Evolutionary conservation across 441 rosid species (phyloP).

Genomic region (Brassica balearica): DNA sequence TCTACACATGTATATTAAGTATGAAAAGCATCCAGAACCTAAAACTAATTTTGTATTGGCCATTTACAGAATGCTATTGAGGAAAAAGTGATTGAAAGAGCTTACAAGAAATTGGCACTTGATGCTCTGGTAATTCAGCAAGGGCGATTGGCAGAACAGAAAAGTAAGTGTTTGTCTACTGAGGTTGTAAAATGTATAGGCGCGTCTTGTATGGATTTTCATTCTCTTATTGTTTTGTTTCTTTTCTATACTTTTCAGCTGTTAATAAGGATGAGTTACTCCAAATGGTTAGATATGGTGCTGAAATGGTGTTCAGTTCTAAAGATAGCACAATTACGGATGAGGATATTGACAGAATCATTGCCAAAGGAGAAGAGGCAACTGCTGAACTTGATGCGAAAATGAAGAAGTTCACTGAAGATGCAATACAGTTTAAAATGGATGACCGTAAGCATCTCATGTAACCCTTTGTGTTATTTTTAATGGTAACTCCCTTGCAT

Average conservation of each 20-base stretch:
- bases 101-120: slow-evolving; percentile 97
- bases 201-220: slow-evolving; percentile 1
- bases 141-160: slow-evolving; percentile 98
- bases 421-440: slow-evolving; percentile 98
- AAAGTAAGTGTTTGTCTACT: slow-evolving; percentile 58
- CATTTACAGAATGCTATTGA: slow-evolving; percentile 91
- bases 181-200: slow-evolving; percentile 7
- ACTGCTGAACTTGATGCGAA: slow-evolving; percentile 99
- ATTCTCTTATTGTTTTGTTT: slow-evolving; percentile 12
- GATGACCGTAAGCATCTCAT: slow-evolving; percentile 77
- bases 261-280: slow-evolving; percentile 99
- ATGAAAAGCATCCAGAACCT: slow-evolving; percentile 30
- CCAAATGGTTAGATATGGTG: slow-evolving; percentile 99
- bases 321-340: slow-evolving; percentile 98
- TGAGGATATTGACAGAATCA: slow-evolving; percentile 96
- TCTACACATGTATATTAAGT: slow-evolving; percentile 28
- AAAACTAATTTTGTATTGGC: slow-evolving; percentile 20
- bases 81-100: slow-evolving; percentile 99
- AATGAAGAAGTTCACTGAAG: slow-evolving; percentile 99
- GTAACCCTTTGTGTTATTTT: background rate
- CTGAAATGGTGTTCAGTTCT: slow-evolving; percentile 99
- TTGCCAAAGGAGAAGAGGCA: slow-evolving; percentile 98
- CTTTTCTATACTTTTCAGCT: slow-evolving; percentile 61
- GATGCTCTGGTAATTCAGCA: slow-evolving; percentile 99
- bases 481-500: slow-evolving; percentile 7